Evolutionary conservation across 2,329 filamentous ascomycete genomes (phyloP), one percentile per base, ranked within the genome.

Genomic region (Nannizzia gypsea): DNA sequence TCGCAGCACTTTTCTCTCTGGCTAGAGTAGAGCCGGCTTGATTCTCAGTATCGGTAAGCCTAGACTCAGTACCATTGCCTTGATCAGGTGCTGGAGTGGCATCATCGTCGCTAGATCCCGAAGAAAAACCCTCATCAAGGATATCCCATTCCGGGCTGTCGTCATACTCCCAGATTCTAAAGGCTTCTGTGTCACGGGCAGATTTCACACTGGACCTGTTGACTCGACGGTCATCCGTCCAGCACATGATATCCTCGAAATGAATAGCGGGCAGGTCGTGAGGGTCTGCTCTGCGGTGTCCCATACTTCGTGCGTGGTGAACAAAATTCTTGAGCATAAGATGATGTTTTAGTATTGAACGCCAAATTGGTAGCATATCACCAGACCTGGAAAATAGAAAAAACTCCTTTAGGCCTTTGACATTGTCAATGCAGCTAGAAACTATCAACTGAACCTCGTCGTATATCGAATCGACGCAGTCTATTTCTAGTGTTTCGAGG

Each of bases 321-420:
- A 60, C 38, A 26, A 60, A 44, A 34, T 50, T 57, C 46, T 60
- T 56, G 13, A 60, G 59, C 6, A 52, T 60, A n/a, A 50, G 26
- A 5, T 42, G 11, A 22, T 60, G 59, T 2, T 48, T 46, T 50
- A 56, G 52, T 60, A 50, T 50, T 17, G 59, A 31, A 34, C 38
- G 2, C 52, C 59, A 60, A 36, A 60, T 13, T 5, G 56, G 48
- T 52, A 48, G 11, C 8, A 52, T 40, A 54, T 22, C 11, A 15
- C 11, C 26, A 22, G 57, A 6, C 42, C 40, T 44, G 9, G 57
- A 28, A 26, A 42, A 59, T 22, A 59, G 20, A 52, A 59, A 59
- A 22, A 59, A 34, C 34, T 59, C 57, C 44, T 59, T 42, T n/a
- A 59, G 31, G 44, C 57, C 42, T 2, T 59, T 15, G 50, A 59